phyloP scores from a whole-genome alignment of 208 protist genomes.

The Angomonas ambiguus region DNA sequence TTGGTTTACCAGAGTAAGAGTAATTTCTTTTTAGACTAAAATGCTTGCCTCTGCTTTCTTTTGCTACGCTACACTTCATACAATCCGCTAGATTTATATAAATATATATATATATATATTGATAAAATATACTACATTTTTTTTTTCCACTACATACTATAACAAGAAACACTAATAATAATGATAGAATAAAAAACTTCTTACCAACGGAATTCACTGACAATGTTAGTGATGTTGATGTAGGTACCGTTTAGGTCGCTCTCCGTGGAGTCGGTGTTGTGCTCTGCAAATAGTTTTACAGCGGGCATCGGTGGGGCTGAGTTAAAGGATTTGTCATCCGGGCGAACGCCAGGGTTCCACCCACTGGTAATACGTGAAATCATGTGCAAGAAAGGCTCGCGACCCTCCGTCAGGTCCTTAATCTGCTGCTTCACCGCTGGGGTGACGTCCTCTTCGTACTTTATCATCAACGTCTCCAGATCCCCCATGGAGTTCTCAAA shows the following conservation, averaged over 20 bases:
- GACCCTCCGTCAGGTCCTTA: conserved; percentile 73
- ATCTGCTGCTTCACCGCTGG: conserved; percentile 67
- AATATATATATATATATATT: too few species aligned
- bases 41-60: too few species aligned
- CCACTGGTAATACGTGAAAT: conserved; percentile 80
- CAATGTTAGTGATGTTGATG: conserved; percentile 79
- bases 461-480: conserved; percentile 74
- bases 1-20: background rate
- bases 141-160: too few species aligned
- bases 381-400: conserved; percentile 86
- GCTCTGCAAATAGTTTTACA: conserved; percentile 79
- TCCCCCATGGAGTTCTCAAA: conserved; percentile 71
- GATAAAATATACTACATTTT: conserved; percentile 1
- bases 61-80: too few species aligned
- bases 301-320: conserved; percentile 51
- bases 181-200: background rate
- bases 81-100: too few species aligned
- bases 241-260: conserved; percentile 78
- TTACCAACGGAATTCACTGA: conserved; percentile 89
- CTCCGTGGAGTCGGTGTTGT: conserved; percentile 81
- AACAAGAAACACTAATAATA: background rate
- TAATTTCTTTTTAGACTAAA: too few species aligned
- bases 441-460: conserved; percentile 69
- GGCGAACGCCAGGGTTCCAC: conserved; percentile 75
- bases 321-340: conserved; percentile 77